A percentile compares a stretch with the other conserved stretches of the same genome.
phyloP scores from a whole-genome alignment of 306 rosid species.

The Alnus glutinosa region DNA sequence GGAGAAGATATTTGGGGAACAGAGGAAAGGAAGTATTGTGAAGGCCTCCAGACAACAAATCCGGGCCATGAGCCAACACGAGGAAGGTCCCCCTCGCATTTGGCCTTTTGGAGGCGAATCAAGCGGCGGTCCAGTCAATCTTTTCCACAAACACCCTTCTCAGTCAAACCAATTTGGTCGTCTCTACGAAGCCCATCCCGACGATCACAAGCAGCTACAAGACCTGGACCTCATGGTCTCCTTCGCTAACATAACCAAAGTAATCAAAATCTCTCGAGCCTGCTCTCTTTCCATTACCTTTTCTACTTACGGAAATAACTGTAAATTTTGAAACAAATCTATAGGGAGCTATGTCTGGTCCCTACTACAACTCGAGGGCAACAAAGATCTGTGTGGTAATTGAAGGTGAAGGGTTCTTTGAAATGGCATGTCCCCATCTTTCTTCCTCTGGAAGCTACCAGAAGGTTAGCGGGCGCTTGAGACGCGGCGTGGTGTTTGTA shows the following conservation, averaged over 20 bases:
- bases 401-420: conserved; percentile 52
- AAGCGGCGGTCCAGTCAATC: conserved; percentile 41
- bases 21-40: conserved; percentile 46
- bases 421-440: conserved; percentile 63
- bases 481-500: conserved; percentile 43
- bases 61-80: conserved; percentile 35
- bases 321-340: neutral
- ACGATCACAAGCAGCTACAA: conserved; percentile 30
- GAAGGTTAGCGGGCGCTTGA: conserved; percentile 33
- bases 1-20: conserved; percentile 46
- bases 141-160: conserved; percentile 38
- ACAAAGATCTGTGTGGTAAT: conserved; percentile 47
- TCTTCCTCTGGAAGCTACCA: conserved; percentile 29
- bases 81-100: conserved; percentile 3
- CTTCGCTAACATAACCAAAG: conserved; percentile 56
- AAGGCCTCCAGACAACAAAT: conserved; percentile 48
- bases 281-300: no score
- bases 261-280: neutral
- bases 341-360: conserved; percentile 57
- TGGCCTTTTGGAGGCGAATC: conserved; percentile 61
- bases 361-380: conserved; percentile 47
- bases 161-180: conserved; percentile 54
- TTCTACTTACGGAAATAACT: neutral
- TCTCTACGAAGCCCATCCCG: conserved; percentile 41
- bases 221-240: conserved; percentile 43